These are phyloP conservation scores for Deinandra increscens DNA, from an alignment of 129 eudicot genomes.

Conservation along the genomic window DNA sequence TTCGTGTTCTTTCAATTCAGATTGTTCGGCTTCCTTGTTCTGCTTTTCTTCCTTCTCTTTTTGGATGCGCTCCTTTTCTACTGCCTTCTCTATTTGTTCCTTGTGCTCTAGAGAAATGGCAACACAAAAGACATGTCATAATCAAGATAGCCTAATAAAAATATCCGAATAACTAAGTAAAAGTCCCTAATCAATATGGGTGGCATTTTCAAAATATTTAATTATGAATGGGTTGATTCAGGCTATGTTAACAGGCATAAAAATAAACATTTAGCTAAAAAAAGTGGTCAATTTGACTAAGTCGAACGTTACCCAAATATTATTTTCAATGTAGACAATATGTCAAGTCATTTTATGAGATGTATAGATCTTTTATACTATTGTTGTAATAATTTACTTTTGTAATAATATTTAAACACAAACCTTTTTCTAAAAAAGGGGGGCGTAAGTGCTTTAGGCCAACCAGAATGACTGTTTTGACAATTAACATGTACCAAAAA, in stretches of 20 bases:
- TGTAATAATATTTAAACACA: background rate
- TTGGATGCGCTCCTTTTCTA: conserved; percentile 85
- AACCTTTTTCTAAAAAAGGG: background rate
- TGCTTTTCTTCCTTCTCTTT: conserved; percentile 88
- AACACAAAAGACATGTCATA: conserved; percentile 24
- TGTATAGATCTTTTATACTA: background rate
- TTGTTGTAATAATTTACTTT: background rate
- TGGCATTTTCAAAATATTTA: background rate
- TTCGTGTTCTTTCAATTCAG: conserved; percentile 38
- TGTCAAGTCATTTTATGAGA: background rate
- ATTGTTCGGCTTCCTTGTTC: conserved; percentile 63
- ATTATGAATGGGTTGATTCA: background rate
- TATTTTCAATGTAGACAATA: background rate
- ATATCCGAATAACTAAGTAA: conserved; percentile 11
- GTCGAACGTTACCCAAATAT: background rate
- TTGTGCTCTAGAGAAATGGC: conserved; percentile 59
- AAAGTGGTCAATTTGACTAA: background rate
- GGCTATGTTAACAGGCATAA: background rate
- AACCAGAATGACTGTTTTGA: background rate
- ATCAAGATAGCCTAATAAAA: conserved; percentile 1
- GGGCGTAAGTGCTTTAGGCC: background rate
- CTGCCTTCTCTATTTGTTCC: conserved; percentile 82
- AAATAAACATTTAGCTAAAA: background rate
- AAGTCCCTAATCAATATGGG: conserved; percentile 6
- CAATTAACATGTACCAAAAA: too few species aligned